Evolutionary conservation across 805 yeast species (phyloP).

Genomic region (Saccharomycopsis sp.): DNA sequence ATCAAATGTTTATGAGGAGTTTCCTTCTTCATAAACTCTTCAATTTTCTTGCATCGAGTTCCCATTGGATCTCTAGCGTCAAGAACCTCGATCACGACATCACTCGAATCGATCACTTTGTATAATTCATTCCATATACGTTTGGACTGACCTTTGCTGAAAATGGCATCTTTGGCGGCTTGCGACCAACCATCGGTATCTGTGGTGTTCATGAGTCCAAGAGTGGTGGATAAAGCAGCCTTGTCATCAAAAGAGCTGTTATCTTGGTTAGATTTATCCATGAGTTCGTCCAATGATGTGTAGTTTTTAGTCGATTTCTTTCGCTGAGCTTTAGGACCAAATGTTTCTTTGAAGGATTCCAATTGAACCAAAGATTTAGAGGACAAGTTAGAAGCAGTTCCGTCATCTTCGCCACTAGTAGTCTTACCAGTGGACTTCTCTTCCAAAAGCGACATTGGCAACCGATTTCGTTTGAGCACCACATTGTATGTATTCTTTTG

Average conservation of each 20-base stretch:
- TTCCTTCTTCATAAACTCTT: slow-evolving; percentile 86
- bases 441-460: slow-evolving; percentile 92
- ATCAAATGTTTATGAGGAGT: slow-evolving; percentile 95
- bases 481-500: slow-evolving; percentile 58
- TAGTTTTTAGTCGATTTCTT: slow-evolving; percentile 81
- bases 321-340: slow-evolving; percentile 94
- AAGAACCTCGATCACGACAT: slow-evolving; percentile 90
- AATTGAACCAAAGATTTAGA: slow-evolving; percentile 74
- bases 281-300: slow-evolving; percentile 75
- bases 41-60: slow-evolving; percentile 89
- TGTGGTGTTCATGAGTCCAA: slow-evolving; percentile 73
- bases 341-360: slow-evolving; percentile 72
- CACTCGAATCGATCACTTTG: slow-evolving; percentile 95
- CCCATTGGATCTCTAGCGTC: slow-evolving; percentile 98
- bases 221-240: slow-evolving; percentile 62
- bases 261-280: slow-evolving; percentile 48
- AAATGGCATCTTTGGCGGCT: slow-evolving; percentile 92
- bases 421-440: slow-evolving; percentile 46
- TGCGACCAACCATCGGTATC: slow-evolving; percentile 75
- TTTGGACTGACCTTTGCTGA: slow-evolving; percentile 95
- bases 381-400: slow-evolving; percentile 47
- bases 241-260: slow-evolving; percentile 63
- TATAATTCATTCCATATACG: slow-evolving; percentile 98
- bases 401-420: slow-evolving; percentile 25
- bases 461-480: slow-evolving; percentile 76